Percentiles rank a stretch among this genome's conserved stretches.
These are phyloP conservation scores for Cyberlindnera americana DNA, from an alignment of 805 yeast species.

Conservation along the genomic window DNA sequence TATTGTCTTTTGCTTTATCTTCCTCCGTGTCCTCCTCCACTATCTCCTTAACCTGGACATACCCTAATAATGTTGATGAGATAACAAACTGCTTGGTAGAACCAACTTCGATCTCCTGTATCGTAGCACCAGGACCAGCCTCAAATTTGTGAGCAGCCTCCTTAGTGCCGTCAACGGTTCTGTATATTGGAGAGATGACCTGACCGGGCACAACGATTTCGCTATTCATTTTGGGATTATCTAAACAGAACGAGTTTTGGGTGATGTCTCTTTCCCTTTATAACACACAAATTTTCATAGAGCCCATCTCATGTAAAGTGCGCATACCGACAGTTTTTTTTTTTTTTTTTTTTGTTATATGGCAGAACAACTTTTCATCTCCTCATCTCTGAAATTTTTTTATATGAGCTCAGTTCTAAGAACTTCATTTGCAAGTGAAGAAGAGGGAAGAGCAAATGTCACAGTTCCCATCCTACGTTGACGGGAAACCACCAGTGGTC, in stretches of 20 bases:
- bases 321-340: slow-evolving; percentile 1
- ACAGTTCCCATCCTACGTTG: slow-evolving; percentile 39
- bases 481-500: slow-evolving; percentile 46
- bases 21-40: slow-evolving; percentile 12
- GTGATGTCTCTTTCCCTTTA: too few relatives aligned
- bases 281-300: too few relatives aligned
- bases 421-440: too few relatives aligned
- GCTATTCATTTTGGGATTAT: background rate
- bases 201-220: slow-evolving; percentile 74
- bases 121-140: slow-evolving; percentile 64
- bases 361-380: background rate
- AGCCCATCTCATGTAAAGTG: too few relatives aligned
- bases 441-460: slow-evolving; percentile 10
- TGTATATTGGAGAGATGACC: slow-evolving; percentile 57
- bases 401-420: too few relatives aligned
- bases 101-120: slow-evolving; percentile 42
- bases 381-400: background rate
- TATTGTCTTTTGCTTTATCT: slow-evolving; percentile 13
- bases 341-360: background rate
- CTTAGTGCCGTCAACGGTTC: slow-evolving; percentile 31
- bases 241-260: too few relatives aligned
- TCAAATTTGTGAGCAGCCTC: slow-evolving; percentile 40
- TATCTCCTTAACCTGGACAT: slow-evolving; percentile 33
- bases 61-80: slow-evolving; percentile 63
- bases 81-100: slow-evolving; percentile 39